Evolutionary conservation across 257 asterid genomes (phyloP), one percentile per base, ranked within the genome.

Genomic region (Solanum rostratum): DNA sequence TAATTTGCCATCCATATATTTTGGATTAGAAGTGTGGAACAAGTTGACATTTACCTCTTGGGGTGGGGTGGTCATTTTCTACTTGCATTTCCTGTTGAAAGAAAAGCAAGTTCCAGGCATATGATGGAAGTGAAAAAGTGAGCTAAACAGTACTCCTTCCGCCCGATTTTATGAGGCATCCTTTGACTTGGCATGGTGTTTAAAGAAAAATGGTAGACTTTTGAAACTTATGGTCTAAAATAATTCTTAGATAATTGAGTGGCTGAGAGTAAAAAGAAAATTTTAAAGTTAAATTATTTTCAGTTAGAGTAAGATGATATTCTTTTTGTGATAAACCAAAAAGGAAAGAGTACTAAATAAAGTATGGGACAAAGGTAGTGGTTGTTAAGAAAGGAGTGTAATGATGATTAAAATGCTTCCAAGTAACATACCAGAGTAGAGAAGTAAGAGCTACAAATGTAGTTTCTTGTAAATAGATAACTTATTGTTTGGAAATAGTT

Each of bases 1-100:
- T 96, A 92, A 90, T 45, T 76, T 33, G 7, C 62, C 78, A 83
- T 66, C 85, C 39, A 19, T 63, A 66, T 41, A 14, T 65, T 59
- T 16, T 78, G 63, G 59, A 78, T 50, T 18, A 50, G 29, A 76
- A 76, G 82, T 76, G 15, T 49, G 82, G 82, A 76, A 49, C 45
- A 49, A 15, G 11, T 18, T 27, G 45, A 49, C 63, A 27, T 76
- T 49, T 50, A 29, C 82, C 82, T 37, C 50, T 76, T 49, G 59
- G 52, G 81, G 59, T 4, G 37, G 80, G 11, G 16, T 59, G 18
- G 80, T 41, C 54, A 43, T 41, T 41, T 39, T 71, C 33, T 19
- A 19, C 33, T 20, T 71, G 54, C 80, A 41, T 41, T 39, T 41
- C 80, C 80, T 41, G 54, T 71, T 71, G 33, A 71, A 41, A 71